Evolutionary conservation across 2,329 filamentous ascomycete species (phyloP), one percentile per base, ranked within the genome.

Genomic region (Cladophialophora chaetospira): DNA sequence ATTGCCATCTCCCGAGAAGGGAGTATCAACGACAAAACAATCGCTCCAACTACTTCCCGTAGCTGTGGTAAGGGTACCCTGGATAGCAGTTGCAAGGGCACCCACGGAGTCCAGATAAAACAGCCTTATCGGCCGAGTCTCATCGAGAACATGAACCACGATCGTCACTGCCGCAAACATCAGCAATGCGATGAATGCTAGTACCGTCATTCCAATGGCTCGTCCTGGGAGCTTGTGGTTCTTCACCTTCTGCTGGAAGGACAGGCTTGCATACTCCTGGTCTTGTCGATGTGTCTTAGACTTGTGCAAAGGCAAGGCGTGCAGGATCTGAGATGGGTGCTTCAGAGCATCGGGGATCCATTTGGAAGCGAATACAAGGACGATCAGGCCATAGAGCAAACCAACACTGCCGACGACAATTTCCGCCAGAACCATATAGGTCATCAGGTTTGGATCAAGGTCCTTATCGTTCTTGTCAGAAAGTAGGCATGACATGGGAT

Each of bases 381-480:
- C 55, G 17, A 57, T 48, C 40, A 57, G 43, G 6, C 55, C 55
- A 36, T 57, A 57, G 21, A 79, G 66, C 8, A 76, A 74, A 2
- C 79, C 73, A 33, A 79, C 68, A 57, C 80, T 77, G 10, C 73
- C 73, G 2, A 79, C 69, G 1, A 79, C 69, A 15, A 79, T 72
- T 28, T 78, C 74, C 0, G 71, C 72, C 48, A 80, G 63, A 2
- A 69, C 55, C 48, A 57, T 52, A 17, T 57, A 53, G 8, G 55
- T 53, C 55, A 57, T 57, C 23, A 52, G 33, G 48, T 57, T 57
- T 9, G 55, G 55, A 28, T 57, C 36, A 49, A 57, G 43, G 49
- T 53, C 55, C 4, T 35, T 43, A 43, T 53, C 55, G 28, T 21
- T 15, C 25, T 36, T 19, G 38, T 35, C 47, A 25, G 49, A 57